These are phyloP conservation scores for Purshia tridentata DNA, from an alignment of 306 rosid genomes.

Conservation along the genomic window DNA sequence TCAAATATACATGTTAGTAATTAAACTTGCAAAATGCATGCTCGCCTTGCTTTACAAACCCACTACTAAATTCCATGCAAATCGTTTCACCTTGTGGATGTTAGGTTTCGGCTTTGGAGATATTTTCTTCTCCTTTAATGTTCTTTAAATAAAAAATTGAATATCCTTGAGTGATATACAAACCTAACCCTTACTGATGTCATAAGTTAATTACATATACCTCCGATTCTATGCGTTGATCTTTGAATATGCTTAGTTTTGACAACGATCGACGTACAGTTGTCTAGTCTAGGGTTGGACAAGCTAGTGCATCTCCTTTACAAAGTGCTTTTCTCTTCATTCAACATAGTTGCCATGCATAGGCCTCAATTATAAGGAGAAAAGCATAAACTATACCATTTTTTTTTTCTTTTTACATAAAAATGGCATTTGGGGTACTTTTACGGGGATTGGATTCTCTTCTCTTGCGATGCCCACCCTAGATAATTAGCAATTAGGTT, in stretches of 20 bases:
- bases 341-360: background rate
- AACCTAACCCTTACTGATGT: background rate
- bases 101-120: background rate
- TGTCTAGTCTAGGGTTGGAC: background rate
- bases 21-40: too few relatives aligned
- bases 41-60: background rate
- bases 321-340: conserved; percentile 6
- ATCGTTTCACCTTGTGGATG: background rate
- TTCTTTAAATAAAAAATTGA: too few relatives aligned
- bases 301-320: background rate
- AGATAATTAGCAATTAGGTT: background rate
- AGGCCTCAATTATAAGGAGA: background rate
- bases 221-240: background rate
- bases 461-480: background rate
- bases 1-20: too few relatives aligned
- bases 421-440: background rate
- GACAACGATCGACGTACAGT: background rate
- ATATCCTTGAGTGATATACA: background rate
- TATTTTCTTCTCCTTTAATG: too few relatives aligned
- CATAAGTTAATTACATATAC: background rate
- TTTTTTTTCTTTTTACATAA: background rate
- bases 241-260: background rate
- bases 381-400: background rate
- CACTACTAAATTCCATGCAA: background rate
- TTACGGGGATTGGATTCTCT: background rate